Evolutionary conservation across 2,329 filamentous ascomycete species (phyloP), one percentile per base, ranked within the genome.

Genomic region (Sclerotinia trifoliorum): DNA sequence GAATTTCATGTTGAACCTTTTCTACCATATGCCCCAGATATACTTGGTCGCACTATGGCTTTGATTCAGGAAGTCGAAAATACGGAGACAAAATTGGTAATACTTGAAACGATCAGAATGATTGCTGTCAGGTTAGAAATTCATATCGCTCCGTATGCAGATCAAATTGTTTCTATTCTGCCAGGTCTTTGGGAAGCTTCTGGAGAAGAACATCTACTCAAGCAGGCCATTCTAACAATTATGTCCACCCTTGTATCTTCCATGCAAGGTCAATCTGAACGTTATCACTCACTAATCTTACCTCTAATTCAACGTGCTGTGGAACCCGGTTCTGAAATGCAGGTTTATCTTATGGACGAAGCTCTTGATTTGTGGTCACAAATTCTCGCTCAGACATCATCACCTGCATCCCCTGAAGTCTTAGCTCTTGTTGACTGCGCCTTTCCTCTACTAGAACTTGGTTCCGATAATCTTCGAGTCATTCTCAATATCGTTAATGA

Each of bases 171-270:
- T 78, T 83, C 86, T 1, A 85, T 93, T 17, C 83, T 98, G 8
- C 94, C 94, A 0, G 84, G 84, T 5, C 83, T 98, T 0, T 99
- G 95, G 95, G 89, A 92, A 70, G 87, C 89, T 64, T 93, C 92
- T 3, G 92, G 90, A 0, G 80, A 82, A 2, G 90, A 96, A 70
- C 92, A 95, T 75, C 87, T 98, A 78, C 91, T 97, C 83, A 98
- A 98, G 79, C 94, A 97, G 79, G 89, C 93, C 1, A 93, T 98
- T 65, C 85, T 98, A 68, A 92, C 91, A 2, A 90, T 98, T 51
- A 87, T 98, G 64, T 85, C 92, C 1, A 90, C 93, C 2, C 83
- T 99, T 19, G 91, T 96, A n/a, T 88, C 88, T 76, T 91, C 94
- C 1, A 91, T 98, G 86, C 92, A 90, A 69, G 84, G 86, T 17